Percentiles rank a stretch among this genome's conserved stretches.
These are phyloP conservation scores for Cadophora sp. DNA, from an alignment of 2,329 filamentous ascomycete species.

Conservation along the genomic window DNA sequence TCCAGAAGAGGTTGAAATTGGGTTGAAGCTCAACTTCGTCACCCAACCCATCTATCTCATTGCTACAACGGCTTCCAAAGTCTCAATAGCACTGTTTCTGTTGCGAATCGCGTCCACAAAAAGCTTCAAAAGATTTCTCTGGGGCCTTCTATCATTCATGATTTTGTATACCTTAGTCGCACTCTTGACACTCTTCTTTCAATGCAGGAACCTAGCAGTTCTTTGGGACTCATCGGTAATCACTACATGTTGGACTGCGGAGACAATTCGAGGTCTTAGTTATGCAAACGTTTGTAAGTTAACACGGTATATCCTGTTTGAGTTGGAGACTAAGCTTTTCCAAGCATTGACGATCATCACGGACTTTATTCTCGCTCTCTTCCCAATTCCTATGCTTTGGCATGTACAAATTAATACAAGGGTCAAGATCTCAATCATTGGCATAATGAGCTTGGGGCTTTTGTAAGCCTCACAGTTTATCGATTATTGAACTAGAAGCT, in stretches of 20 bases:
- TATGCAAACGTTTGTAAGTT: neutral
- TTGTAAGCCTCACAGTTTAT: constrained; percentile 16
- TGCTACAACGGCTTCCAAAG: constrained; percentile 19
- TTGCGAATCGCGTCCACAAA: neutral
- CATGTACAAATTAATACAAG: constrained; percentile 49
- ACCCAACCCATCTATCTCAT: constrained; percentile 22
- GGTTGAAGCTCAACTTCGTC: constrained; percentile 23
- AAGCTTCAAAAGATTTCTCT: constrained; percentile 13
- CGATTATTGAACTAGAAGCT: neutral
- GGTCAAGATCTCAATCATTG: constrained; percentile 47
- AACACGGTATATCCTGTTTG: neutral
- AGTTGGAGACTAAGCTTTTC: neutral
- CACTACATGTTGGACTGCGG: constrained; percentile 17
- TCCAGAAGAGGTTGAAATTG: constrained; percentile 12
- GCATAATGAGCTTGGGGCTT: constrained; percentile 31
- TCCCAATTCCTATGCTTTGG: constrained; percentile 51
- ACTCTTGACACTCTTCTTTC: constrained; percentile 18
- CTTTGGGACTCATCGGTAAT: constrained; percentile 19
- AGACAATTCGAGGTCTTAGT: neutral
- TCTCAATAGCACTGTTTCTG: constrained; percentile 21
- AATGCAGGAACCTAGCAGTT: constrained; percentile 20
- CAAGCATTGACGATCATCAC: constrained; percentile 31
- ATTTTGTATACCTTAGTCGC: constrained; percentile 18
- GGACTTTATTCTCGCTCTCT: constrained; percentile 44
- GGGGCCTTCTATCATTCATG: constrained; percentile 19